These are phyloP conservation scores for Novymonas esmeraldas DNA, from an alignment of 208 protist genomes.

Conservation along the genomic window DNA sequence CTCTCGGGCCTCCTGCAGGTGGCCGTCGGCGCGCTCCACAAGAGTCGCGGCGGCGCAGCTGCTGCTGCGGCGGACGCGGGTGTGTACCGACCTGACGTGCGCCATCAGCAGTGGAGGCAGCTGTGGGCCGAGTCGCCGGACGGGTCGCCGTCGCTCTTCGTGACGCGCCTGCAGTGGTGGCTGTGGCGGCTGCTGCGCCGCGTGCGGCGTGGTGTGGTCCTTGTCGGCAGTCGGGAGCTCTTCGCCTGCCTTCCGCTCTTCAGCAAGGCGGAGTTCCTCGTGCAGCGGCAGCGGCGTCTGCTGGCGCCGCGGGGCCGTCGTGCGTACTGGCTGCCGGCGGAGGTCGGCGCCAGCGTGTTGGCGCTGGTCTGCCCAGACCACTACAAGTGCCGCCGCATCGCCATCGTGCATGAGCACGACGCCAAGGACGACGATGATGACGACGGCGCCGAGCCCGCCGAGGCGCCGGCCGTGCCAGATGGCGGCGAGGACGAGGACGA, in stretches of 20 bases:
- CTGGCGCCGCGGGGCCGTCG: constrained; percentile 29
- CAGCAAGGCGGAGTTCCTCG: constrained; percentile 54
- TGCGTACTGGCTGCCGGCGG: constrained; percentile 72
- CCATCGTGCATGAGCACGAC: constrained; percentile 47
- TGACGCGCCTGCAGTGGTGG: constrained; percentile 73
- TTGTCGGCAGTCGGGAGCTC: constrained; percentile 74
- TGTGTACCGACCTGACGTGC: constrained; percentile 27
- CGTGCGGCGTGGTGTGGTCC: constrained; percentile 55
- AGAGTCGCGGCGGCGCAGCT: constrained; percentile 3
- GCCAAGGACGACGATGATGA: no score
- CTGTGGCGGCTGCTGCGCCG: constrained; percentile 68
- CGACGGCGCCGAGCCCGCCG: constrained; percentile 7
- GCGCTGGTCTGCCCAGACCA: constrained; percentile 81
- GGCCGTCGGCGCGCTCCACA: constrained; percentile 24
- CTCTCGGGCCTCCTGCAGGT: constrained; percentile 54
- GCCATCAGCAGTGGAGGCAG: constrained; percentile 32
- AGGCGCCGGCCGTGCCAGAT: not conserved
- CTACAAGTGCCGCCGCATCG: constrained; percentile 62
- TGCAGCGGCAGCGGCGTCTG: constrained; percentile 45
- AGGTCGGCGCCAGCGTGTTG: constrained; percentile 49
- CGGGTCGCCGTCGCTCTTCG: constrained; percentile 38
- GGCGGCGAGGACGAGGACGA: constrained; percentile 23
- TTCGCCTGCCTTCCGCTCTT: constrained; percentile 67
- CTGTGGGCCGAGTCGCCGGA: constrained; percentile 39
- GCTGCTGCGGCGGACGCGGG: constrained; percentile 10